Percentiles rank a stretch among this genome's conserved stretches.
Evolutionary conservation across 2,329 filamentous ascomycete genomes (phyloP).

Genomic region (Apiospora malaysiana): DNA sequence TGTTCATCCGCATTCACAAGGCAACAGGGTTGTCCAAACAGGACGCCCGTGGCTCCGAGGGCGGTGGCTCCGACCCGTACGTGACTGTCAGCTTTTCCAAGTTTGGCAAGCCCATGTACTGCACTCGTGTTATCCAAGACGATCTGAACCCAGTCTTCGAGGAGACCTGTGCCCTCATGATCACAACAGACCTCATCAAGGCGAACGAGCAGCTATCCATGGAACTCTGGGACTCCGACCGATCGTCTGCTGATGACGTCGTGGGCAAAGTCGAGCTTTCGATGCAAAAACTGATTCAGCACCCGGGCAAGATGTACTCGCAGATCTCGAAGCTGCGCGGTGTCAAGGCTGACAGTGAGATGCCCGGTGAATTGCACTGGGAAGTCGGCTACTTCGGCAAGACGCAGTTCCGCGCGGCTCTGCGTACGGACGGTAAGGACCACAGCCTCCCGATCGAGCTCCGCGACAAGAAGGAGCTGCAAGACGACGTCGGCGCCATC

Average conservation of each 20-base stretch:
- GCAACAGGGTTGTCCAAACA: slow-evolving; percentile 90
- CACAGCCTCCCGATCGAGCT: slow-evolving; percentile 75
- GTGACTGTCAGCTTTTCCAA: slow-evolving; percentile 95
- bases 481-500: slow-evolving; percentile 85
- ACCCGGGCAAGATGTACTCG: slow-evolving; percentile 91
- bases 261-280: slow-evolving; percentile 94
- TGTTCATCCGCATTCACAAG: slow-evolving; percentile 91
- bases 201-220: slow-evolving; percentile 92
- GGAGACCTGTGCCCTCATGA: slow-evolving; percentile 82
- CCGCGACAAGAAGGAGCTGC: slow-evolving; percentile 75
- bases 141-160: slow-evolving; percentile 93
- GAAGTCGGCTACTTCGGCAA: slow-evolving; percentile 96
- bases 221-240: slow-evolving; percentile 95
- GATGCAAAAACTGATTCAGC: slow-evolving; percentile 93
- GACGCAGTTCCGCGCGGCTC: slow-evolving; percentile 81
- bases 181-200: slow-evolving; percentile 89
- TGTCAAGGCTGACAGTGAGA: slow-evolving; percentile 80
- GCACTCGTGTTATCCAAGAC: slow-evolving; percentile 93
- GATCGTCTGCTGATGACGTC: slow-evolving; percentile 90
- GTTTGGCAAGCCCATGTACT: slow-evolving; percentile 97
- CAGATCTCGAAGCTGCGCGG: slow-evolving; percentile 84
- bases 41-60: slow-evolving; percentile 78
- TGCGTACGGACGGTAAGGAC: slow-evolving; percentile 88
- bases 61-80: slow-evolving; percentile 92
- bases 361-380: slow-evolving; percentile 95